Evolutionary conservation across 768 basidiomycete species (phyloP).

Genomic region (Xerocomus potaroensis): DNA sequence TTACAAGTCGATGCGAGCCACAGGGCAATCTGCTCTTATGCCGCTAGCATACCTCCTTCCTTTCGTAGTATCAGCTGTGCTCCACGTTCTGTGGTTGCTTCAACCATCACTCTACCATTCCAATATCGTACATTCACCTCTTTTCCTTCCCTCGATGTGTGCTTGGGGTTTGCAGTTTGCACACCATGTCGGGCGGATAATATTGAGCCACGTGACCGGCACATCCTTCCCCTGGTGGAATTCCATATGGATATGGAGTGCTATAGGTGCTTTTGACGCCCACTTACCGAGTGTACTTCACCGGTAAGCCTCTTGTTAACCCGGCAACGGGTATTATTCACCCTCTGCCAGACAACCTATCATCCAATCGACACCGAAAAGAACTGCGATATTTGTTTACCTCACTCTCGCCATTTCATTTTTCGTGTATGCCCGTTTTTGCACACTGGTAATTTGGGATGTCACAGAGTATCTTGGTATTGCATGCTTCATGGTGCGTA

Average conservation of each 20-base stretch:
- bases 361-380: slow-evolving; percentile 62
- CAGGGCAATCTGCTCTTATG: slow-evolving; percentile 37
- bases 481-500: slow-evolving; percentile 90
- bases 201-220: slow-evolving; percentile 87
- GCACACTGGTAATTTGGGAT: slow-evolving; percentile 75
- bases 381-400: slow-evolving; percentile 69
- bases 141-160: slow-evolving; percentile 83
- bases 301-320: slow-evolving; percentile 41
- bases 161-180: slow-evolving; percentile 93
- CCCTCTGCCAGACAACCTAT: slow-evolving; percentile 54
- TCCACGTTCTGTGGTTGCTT: slow-evolving; percentile 81
- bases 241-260: slow-evolving; percentile 79
- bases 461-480: slow-evolving; percentile 92
- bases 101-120: slow-evolving; percentile 59
- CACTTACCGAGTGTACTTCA: slow-evolving; percentile 67
- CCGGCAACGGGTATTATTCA: slow-evolving; percentile 5
- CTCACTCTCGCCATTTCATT: slow-evolving; percentile 66
- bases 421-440: slow-evolving; percentile 71
- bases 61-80: slow-evolving; percentile 62
- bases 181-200: slow-evolving; percentile 89
- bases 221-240: slow-evolving; percentile 84
- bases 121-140: slow-evolving; percentile 67
- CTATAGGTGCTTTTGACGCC: slow-evolving; percentile 76
- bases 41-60: slow-evolving; percentile 80
- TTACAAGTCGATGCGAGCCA: slow-evolving; percentile 47